These are phyloP conservation scores for Penicillium sp. DNA, from an alignment of 2,329 filamentous ascomycete genomes.

Conservation along the genomic window DNA sequence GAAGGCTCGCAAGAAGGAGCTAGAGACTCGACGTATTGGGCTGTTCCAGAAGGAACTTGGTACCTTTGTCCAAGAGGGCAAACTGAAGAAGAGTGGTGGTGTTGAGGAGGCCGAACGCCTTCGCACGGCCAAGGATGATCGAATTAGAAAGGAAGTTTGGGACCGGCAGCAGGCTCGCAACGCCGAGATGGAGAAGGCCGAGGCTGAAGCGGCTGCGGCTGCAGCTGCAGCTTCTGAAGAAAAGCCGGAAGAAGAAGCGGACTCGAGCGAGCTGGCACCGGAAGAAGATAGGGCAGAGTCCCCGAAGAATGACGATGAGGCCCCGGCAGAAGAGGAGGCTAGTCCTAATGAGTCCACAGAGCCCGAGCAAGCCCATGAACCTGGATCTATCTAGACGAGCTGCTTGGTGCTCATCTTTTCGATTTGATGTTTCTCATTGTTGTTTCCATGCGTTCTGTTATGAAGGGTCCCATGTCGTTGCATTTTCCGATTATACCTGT, in stretches of 20 bases:
- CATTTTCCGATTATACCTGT: conserved; percentile 18
- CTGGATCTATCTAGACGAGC: neutral
- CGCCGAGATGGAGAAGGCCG: conserved; percentile 49
- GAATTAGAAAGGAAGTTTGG: conserved; percentile 73
- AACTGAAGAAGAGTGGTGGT: conserved; percentile 92
- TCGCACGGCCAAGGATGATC: conserved; percentile 81
- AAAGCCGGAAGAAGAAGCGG: conserved; percentile 10
- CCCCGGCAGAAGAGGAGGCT: neutral
- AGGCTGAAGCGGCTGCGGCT: conserved; percentile 30
- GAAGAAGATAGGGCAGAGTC: neutral
- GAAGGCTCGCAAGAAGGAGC: conserved; percentile 83
- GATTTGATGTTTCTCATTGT: neutral
- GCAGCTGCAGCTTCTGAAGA: conserved; percentile 25
- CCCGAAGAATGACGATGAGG: neutral
- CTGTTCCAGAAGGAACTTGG: conserved; percentile 85
- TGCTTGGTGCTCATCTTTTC: neutral
- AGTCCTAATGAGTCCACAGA: neutral
- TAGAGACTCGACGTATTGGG: conserved; percentile 71
- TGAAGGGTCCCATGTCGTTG: conserved; percentile 3
- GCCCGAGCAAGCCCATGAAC: neutral
- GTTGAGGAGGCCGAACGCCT: conserved; percentile 90
- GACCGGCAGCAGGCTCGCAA: conserved; percentile 55
- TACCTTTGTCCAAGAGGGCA: conserved; percentile 83
- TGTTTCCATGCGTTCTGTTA: neutral
- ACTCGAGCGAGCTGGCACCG: neutral